Base-by-base conservation (phyloP, 2,329 filamentous ascomycete genomes). In the Biscogniauxia marginata region DNA sequence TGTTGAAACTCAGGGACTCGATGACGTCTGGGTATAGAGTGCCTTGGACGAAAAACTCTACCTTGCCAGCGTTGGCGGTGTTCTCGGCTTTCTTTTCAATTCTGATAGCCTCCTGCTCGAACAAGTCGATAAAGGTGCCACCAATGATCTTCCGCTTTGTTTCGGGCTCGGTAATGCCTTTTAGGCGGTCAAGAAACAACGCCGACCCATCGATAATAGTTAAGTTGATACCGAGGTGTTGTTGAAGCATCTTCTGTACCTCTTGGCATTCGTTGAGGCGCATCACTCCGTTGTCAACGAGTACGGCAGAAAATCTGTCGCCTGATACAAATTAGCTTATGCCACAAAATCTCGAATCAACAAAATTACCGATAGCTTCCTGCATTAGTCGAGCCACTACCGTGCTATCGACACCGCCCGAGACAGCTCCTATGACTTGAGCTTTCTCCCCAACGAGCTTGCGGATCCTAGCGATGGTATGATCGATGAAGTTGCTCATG, bases 131-230 rank as follows among this genome's bases (percentile, higher is more conserved):
- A 72, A 92, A 81, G 45, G 84, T 90, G 60, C 81, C 84, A 54
- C 92, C 93, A 59, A 97, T 97, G 66, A 97, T 87, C 77, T 96
- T 96, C 54, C 93, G 83, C 81, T 96, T 97, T 70, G 84, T 84
- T 75, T 98, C 93, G 0, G 93, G 93, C 24, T 86, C 91, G 0
- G 76, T 78, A 22, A 96, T 84, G 18, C 91, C 93, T 62, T 84
- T 83, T 1, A 98, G 84, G 21, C 86, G 81, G 24, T 77, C 76
- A n/a, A 97, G 79, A 79, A 98, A 98, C 22, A 83, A 77, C 58
- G 96, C 80, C 8, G 83, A 82, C 0, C 85, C 92, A 70, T 98
- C 89, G 1, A 96, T 85, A 23, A 98, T 88, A 0, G 90, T 96
- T 2, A 98, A 80, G 73, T 96, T 95, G 73, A 98, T 96, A 1